Conservation (phyloP, 208 protist genomes). For the Blechomonas ayalai region DNA sequence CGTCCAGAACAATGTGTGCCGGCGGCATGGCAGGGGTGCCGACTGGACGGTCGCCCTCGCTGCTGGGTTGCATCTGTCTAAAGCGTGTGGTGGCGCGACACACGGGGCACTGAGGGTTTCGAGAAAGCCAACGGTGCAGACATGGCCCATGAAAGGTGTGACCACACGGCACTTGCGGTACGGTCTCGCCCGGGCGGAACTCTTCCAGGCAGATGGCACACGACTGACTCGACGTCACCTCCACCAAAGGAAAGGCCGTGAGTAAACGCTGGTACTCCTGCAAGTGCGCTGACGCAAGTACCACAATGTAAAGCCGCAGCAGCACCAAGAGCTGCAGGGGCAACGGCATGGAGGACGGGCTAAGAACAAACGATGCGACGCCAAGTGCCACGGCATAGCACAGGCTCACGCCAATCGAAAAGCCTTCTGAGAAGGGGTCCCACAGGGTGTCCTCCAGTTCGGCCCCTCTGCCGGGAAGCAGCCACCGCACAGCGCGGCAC, state of each 20-base stretch:
- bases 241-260: conserved; percentile 31
- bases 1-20: too few relatives aligned
- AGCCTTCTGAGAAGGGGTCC: conserved; percentile 50
- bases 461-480: not conserved
- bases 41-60: too few relatives aligned
- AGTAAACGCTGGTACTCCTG: conserved; percentile 38
- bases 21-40: too few relatives aligned
- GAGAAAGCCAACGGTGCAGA: conserved; percentile 69
- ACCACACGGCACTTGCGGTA: conserved; percentile 65
- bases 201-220: conserved; percentile 77
- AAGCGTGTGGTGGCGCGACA: conserved; percentile 45
- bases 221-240: conserved; percentile 14
- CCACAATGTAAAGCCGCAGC: conserved; percentile 19
- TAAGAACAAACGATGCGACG: conserved; percentile 31
- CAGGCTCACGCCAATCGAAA: conserved; percentile 22
- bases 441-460: conserved; percentile 21
- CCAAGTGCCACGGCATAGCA: conserved; percentile 18
- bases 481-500: not conserved
- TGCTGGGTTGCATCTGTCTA: too few relatives aligned
- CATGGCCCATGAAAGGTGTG: conserved; percentile 79
- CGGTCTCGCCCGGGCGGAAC: conserved; percentile 22
- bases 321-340: conserved; percentile 52
- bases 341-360: conserved; percentile 16
- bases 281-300: conserved; percentile 13
- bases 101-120: conserved; percentile 39